Evolutionary conservation across 352 stramenopile genomes (phyloP).

Genomic region (Globisporangium paroecandrum): DNA sequence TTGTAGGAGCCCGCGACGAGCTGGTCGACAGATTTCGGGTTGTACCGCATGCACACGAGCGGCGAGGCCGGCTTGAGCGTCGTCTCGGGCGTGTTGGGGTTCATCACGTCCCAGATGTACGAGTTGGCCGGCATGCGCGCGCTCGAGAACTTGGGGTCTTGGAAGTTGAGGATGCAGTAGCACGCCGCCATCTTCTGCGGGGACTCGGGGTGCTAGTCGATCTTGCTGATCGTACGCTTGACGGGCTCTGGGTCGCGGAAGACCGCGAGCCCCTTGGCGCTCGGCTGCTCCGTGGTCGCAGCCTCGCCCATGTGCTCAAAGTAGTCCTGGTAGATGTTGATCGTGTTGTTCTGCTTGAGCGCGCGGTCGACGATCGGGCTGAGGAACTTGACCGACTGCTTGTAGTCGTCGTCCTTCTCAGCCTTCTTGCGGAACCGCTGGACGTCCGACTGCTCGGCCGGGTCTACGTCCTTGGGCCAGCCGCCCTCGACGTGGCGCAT

Average conservation of each 20-base stretch:
- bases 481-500: constrained; percentile 96
- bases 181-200: constrained; percentile 95
- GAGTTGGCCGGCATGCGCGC: constrained; percentile 75
- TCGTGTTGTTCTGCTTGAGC: constrained; percentile 98
- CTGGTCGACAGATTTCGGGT: constrained; percentile 95
- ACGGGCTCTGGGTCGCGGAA: constrained; percentile 94
- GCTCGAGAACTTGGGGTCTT: constrained; percentile 91
- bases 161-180: constrained; percentile 95
- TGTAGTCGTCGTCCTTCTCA: constrained; percentile 97
- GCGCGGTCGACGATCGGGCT: constrained; percentile 90
- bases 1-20: constrained; percentile 96
- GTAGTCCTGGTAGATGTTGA: constrained; percentile 98
- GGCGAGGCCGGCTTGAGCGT: constrained; percentile 88
- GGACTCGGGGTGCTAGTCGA: constrained; percentile 97
- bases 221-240: constrained; percentile 93
- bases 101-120: constrained; percentile 97
- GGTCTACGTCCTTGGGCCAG: constrained; percentile 97
- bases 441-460: constrained; percentile 94
- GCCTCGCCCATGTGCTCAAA: constrained; percentile 90
- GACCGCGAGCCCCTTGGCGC: constrained; percentile 94
- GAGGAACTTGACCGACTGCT: constrained; percentile 91
- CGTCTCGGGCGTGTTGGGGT: constrained; percentile 95
- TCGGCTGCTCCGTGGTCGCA: constrained; percentile 93
- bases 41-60: constrained; percentile 93
- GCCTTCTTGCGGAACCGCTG: constrained; percentile 96